phyloP scores from a whole-genome alignment of 176 grass and related monocot species.

The Saccharum spontaneum region DNA sequence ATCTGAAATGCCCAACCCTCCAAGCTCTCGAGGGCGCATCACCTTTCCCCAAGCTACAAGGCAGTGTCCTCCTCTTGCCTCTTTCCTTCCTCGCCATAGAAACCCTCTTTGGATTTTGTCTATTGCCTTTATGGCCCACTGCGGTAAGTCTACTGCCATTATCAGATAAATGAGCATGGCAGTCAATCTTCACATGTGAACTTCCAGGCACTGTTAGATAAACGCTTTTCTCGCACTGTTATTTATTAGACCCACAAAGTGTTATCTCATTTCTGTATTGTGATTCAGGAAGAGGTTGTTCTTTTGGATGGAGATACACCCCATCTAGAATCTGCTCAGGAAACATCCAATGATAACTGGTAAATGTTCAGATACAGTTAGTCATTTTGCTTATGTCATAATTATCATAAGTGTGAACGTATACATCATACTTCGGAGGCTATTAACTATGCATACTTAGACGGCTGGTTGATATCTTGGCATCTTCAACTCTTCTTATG shows the following conservation, averaged over 20 bases:
- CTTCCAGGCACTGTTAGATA: slow-evolving; percentile 15
- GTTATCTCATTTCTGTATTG: slow-evolving; percentile 40
- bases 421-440: background rate
- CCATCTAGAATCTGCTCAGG: slow-evolving; percentile 37
- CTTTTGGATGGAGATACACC: slow-evolving; percentile 72
- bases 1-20: no score
- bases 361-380: slow-evolving; percentile 36
- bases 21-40: no score
- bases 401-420: background rate
- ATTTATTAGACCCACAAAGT: background rate
- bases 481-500: slow-evolving; percentile 16
- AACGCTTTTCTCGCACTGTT: slow-evolving; percentile 11
- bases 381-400: slow-evolving; percentile 5
- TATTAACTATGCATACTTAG: slow-evolving; percentile 16
- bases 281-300: slow-evolving; percentile 76
- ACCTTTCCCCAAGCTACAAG: no score
- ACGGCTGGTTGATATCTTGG: background rate
- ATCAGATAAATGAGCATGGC: no score
- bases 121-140: no score
- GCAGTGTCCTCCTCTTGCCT: no score
- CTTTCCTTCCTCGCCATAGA: no score
- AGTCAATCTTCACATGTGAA: background rate
- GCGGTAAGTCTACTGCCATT: no score
- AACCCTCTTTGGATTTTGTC: no score
- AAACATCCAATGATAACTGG: slow-evolving; percentile 50